Conservation (phyloP, 306 rosid species). For the Casuarina glauca region DNA sequence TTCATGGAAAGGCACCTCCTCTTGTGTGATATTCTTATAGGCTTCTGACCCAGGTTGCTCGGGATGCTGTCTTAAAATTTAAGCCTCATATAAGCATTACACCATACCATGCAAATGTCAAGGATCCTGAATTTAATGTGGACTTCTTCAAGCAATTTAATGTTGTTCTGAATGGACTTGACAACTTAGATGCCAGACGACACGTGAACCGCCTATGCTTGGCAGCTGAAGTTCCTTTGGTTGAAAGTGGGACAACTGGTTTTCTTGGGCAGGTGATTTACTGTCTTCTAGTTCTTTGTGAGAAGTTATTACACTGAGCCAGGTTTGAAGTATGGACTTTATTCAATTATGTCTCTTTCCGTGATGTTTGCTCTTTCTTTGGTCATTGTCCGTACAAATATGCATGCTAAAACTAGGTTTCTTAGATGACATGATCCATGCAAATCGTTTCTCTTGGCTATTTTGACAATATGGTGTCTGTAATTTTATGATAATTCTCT, state of each 20-base stretch:
- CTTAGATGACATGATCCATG: not conserved
- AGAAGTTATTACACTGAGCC: not conserved
- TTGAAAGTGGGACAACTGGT: slow-evolving; percentile 99
- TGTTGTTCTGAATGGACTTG: slow-evolving; percentile 95
- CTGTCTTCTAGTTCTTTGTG: slow-evolving; percentile 22
- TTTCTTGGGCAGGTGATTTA: slow-evolving; percentile 93
- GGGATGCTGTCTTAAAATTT: slow-evolving; percentile 95
- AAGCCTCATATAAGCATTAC: slow-evolving; percentile 85
- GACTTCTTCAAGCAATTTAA: slow-evolving; percentile 91
- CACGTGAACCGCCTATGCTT: slow-evolving; percentile 95
- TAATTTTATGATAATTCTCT: not conserved
- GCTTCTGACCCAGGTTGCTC: slow-evolving; percentile 79
- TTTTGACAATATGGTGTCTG: slow-evolving; percentile 1
- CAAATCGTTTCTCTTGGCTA: not conserved
- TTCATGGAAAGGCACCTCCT: slow-evolving; percentile 14
- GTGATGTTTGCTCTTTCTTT: not conserved
- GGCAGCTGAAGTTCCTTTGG: slow-evolving; percentile 93
- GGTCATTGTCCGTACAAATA: not conserved
- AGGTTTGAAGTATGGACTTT: not conserved
- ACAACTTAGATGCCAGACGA: slow-evolving; percentile 96
- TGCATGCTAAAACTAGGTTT: not conserved
- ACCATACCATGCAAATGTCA: slow-evolving; percentile 93
- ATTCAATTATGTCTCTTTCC: not conserved
- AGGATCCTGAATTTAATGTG: slow-evolving; percentile 76
- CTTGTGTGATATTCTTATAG: slow-evolving; percentile 29